Evolutionary conservation across 1,284 basidiomycete genomes (phyloP), one percentile per base, ranked within the genome.

Genomic region (Cryptococcus maquisensis): DNA sequence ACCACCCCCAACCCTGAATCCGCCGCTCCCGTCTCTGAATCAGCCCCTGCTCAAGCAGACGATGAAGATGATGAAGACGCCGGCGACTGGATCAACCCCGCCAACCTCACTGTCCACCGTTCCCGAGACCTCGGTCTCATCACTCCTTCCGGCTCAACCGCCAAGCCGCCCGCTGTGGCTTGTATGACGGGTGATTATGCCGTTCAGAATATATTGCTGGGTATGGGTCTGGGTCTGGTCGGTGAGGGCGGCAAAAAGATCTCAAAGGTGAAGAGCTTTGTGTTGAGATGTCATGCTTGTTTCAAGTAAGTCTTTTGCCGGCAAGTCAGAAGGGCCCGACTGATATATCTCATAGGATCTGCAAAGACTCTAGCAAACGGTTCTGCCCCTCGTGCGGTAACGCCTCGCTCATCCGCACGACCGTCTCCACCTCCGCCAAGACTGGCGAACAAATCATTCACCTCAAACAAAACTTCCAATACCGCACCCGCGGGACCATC

Each of bases 181-280:
- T 94, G 92, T 72, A 92, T 98, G 89, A 98, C 96, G 2, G 90
- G 90, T 38, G 96, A 99, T 82, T 98, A 93, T 76, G 96, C 96
- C 15, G 96, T 99, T 84, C 96, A 99, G 78, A 99, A 99, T 70
- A 92, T 98, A 13, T 77, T 97, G 56, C 78, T 99, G 51, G 94
- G 97, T 72, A 96, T 98, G 89, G 89, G 90, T 0, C 78, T 99
- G 52, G 87, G 86, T 59, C 80, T 98, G 26, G 86, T 98, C n/a
- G 87, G 92, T 15, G 83, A 88, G 18, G 91, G 94, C 63, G 96
- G 96, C 8, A 90, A 87, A 77, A 82, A 85, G 64, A 95, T 99
- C 59, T 83, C 87, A 62, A 87, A 85, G 63, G 87, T 98, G 32
- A 93, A 95, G 78, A 97, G 86, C 59, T 98, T 92, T 90, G 91